These are phyloP conservation scores for Trichoderma simmonsii DNA, from an alignment of 2,329 filamentous ascomycete genomes.

Conservation along the genomic window DNA sequence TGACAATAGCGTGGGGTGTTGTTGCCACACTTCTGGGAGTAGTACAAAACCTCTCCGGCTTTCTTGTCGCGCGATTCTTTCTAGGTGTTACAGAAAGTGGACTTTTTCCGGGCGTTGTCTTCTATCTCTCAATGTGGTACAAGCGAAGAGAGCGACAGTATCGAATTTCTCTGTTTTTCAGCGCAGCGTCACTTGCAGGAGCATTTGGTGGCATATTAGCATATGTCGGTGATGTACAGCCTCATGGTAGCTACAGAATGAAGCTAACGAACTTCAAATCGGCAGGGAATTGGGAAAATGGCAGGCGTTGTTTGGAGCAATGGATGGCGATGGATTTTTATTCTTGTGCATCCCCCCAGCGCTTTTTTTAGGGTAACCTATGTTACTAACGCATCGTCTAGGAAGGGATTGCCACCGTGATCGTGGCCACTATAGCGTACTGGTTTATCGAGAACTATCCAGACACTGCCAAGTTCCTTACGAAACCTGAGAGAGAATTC, in stretches of 20 bases:
- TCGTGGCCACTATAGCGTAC: slow-evolving; percentile 49
- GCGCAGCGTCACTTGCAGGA: slow-evolving; percentile 51
- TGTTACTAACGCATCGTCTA: slow-evolving; percentile 19
- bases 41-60: slow-evolving; percentile 48
- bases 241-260: background rate
- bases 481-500: slow-evolving; percentile 50
- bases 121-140: slow-evolving; percentile 55
- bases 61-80: slow-evolving; percentile 53
- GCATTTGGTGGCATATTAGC: slow-evolving; percentile 57
- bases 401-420: slow-evolving; percentile 55
- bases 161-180: slow-evolving; percentile 55
- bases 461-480: slow-evolving; percentile 55
- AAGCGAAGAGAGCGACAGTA: slow-evolving; percentile 53
- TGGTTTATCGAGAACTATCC: slow-evolving; percentile 68
- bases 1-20: slow-evolving; percentile 55
- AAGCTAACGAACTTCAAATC: background rate
- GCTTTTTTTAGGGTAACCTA: background rate
- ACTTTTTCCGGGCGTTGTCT: slow-evolving; percentile 50
- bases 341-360: slow-evolving; percentile 44
- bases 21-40: slow-evolving; percentile 51
- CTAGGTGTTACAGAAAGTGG: slow-evolving; percentile 54
- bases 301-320: slow-evolving; percentile 48
- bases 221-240: slow-evolving; percentile 38
- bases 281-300: slow-evolving; percentile 54
- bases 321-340: slow-evolving; percentile 60